A percentile compares a stretch with the other conserved stretches of the same genome.
Evolutionary conservation across 306 rosid genomes (phyloP).

Genomic region (Cucumis hystrix): DNA sequence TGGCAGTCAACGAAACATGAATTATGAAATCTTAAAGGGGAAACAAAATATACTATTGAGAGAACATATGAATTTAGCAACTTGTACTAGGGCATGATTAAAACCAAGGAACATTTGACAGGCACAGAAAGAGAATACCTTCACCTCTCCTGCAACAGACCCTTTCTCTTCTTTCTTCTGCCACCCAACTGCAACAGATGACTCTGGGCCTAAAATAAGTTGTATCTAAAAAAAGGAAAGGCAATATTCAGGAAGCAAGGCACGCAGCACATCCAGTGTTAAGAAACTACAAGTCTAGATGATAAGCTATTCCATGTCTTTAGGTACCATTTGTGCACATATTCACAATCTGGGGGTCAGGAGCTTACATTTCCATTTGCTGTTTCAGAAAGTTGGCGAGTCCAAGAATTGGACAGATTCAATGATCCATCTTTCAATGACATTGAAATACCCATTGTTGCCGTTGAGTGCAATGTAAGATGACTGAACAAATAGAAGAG

Average conservation of each 20-base stretch:
- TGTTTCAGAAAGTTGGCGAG: slow-evolving; percentile 81
- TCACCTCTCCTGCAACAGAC: slow-evolving; percentile 75
- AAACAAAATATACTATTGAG: background rate
- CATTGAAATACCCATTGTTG: slow-evolving; percentile 67
- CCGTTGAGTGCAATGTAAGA: slow-evolving; percentile 65
- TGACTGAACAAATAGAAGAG: slow-evolving; percentile 28
- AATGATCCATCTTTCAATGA: slow-evolving; percentile 77
- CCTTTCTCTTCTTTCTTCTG: slow-evolving; percentile 59
- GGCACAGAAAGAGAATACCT: slow-evolving; percentile 71
- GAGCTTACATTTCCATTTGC: slow-evolving; percentile 57
- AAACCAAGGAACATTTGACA: slow-evolving; percentile 32
- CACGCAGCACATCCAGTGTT: background rate
- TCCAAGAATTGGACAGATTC: slow-evolving; percentile 86
- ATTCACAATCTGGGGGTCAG: background rate
- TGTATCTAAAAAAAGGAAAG: slow-evolving; percentile 45
- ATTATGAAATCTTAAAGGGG: background rate
- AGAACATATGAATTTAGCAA: slow-evolving; percentile 37
- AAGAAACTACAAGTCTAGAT: background rate
- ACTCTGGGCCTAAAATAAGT: slow-evolving; percentile 63
- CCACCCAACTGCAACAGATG: slow-evolving; percentile 85
- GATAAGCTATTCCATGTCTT: background rate
- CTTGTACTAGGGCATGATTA: slow-evolving; percentile 86
- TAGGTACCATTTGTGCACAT: background rate
- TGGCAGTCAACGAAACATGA: background rate
- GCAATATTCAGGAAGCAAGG: slow-evolving; percentile 3